Conservation (phyloP, 805 yeast genomes). For the Teunomyces atbi region DNA sequence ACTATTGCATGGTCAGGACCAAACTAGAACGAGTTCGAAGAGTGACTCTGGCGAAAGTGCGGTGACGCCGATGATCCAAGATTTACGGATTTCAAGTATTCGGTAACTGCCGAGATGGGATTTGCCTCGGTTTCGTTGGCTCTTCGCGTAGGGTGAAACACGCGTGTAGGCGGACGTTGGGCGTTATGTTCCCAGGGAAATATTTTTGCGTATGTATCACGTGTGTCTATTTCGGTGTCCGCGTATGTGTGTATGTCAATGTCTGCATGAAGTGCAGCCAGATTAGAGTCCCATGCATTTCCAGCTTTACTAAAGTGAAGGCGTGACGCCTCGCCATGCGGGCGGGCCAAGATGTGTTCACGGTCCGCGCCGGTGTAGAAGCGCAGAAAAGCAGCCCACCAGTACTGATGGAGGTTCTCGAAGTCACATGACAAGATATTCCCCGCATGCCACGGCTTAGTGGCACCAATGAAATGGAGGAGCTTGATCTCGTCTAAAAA, state of each 20-base stretch:
- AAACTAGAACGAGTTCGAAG: conserved; percentile 13
- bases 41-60: conserved; percentile 5
- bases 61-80: conserved; percentile 6
- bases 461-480: conserved; percentile 32
- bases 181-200: conserved; percentile 33
- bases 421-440: conserved; percentile 15
- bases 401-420: conserved; percentile 22
- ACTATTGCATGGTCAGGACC: conserved; percentile 26
- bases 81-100: conserved; percentile 5
- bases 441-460: conserved; percentile 32
- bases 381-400: conserved; percentile 29
- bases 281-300: conserved; percentile 23
- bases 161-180: conserved; percentile 23
- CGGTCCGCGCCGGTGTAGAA: conserved; percentile 16
- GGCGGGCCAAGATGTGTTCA: conserved; percentile 10
- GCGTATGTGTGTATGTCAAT: background rate
- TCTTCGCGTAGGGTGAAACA: conserved; percentile 13
- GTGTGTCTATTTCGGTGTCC: background rate
- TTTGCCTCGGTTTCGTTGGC: no score
- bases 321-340: conserved; percentile 20
- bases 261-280: conserved; percentile 1
- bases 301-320: conserved; percentile 18
- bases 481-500: conserved; percentile 27
- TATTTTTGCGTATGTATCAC: conserved; percentile 6
- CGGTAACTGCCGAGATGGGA: background rate